phyloP scores from a whole-genome alignment of 2,329 filamentous ascomycete genomes.

The Magnaporthiopsis rhizophila region DNA sequence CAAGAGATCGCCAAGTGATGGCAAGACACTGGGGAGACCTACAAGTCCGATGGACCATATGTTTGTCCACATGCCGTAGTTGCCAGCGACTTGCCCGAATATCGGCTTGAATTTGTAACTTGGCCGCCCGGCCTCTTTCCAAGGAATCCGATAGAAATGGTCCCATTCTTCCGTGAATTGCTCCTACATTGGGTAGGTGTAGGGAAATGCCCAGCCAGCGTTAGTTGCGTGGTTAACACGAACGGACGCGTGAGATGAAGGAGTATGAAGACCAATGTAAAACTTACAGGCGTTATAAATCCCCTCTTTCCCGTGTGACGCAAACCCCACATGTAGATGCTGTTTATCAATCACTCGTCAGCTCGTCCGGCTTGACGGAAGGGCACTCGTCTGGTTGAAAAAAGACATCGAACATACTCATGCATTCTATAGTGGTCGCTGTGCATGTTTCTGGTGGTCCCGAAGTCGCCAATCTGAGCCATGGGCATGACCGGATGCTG shows the following conservation, averaged over 20 bases:
- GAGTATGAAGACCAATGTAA: too few species aligned
- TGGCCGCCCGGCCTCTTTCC: neutral
- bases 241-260: neutral
- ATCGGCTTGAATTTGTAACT: neutral
- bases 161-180: conserved; percentile 6
- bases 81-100: neutral
- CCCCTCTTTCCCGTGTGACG: neutral
- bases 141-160: neutral
- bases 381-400: too few species aligned
- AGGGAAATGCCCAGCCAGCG: neutral
- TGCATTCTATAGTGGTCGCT: neutral
- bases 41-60: neutral
- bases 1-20: neutral
- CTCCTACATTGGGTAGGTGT: neutral
- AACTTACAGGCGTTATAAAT: neutral
- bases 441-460: neutral
- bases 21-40: neutral
- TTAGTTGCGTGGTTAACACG: neutral
- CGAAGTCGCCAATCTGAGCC: neutral
- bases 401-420: neutral
- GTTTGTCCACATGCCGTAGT: neutral
- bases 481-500: neutral
- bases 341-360: neutral
- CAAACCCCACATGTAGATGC: neutral
- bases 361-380: too few species aligned